Conservation (phyloP, 768 basidiomycete species). For the Leucocoprinus leucothites region DNA sequence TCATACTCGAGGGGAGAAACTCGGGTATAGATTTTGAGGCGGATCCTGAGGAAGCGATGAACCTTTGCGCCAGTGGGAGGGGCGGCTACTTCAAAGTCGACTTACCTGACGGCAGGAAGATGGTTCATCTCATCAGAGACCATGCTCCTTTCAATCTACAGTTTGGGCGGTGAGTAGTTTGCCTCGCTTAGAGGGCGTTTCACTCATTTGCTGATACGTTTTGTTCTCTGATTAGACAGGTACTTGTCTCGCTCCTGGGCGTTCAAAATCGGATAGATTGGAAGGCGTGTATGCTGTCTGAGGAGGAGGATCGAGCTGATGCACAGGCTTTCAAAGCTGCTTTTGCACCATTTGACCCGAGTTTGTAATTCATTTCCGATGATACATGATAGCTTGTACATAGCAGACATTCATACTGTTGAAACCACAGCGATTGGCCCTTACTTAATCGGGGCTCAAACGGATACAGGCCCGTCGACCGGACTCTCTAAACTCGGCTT, state of each 20-base stretch:
- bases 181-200: background rate
- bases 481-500: conserved; percentile 7
- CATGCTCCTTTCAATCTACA: conserved; percentile 83
- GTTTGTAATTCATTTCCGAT: conserved; percentile 8
- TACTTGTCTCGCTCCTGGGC: conserved; percentile 72
- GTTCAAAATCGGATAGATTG: conserved; percentile 84
- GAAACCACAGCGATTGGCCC: too few relatives aligned
- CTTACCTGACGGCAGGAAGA: conserved; percentile 77
- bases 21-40: conserved; percentile 73
- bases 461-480: conserved; percentile 18
- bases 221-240: conserved; percentile 52
- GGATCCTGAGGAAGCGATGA: conserved; percentile 63
- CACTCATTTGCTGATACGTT: conserved; percentile 5
- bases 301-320: conserved; percentile 85
- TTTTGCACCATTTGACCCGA: conserved; percentile 72
- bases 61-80: conserved; percentile 45
- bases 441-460: conserved; percentile 14
- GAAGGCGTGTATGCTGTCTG: conserved; percentile 81
- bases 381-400: background rate
- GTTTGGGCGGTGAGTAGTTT: conserved; percentile 80
- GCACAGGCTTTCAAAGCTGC: conserved; percentile 80
- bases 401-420: background rate
- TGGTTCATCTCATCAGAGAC: conserved; percentile 84
- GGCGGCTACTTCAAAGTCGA: conserved; percentile 91
- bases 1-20: conserved; percentile 64